A percentile compares a stretch with the other conserved stretches of the same genome.
Evolutionary conservation across 306 rosid genomes (phyloP).

Genomic region (Oxytropis ochrocephala): DNA sequence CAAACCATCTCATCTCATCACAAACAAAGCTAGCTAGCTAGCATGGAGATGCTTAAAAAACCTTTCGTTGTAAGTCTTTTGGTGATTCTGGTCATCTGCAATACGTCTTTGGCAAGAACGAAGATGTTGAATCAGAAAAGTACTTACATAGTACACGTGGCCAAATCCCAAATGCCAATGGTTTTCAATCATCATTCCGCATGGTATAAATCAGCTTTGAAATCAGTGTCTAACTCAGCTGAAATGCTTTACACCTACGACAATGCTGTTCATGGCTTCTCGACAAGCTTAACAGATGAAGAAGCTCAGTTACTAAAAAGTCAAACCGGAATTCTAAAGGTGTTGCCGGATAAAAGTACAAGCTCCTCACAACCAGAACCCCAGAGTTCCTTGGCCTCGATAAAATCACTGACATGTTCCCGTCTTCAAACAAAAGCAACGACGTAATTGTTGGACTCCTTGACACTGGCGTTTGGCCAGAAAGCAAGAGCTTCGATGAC

Average conservation of each 20-base stretch:
- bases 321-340: conserved; percentile 49
- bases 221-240: conserved; percentile 45
- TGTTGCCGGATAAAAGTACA: conserved; percentile 47
- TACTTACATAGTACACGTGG: conserved; percentile 66
- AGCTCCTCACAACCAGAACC: conserved; percentile 74
- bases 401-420: conserved; percentile 6
- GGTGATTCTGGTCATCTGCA: conserved; percentile 17
- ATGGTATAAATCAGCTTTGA: conserved; percentile 69
- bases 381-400: conserved; percentile 73
- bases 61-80: background rate
- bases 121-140: conserved; percentile 12
- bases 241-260: conserved; percentile 64
- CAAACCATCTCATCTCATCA: background rate
- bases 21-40: background rate
- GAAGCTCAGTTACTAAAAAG: conserved; percentile 40
- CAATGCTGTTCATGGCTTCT: conserved; percentile 63
- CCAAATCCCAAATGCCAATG: conserved; percentile 59
- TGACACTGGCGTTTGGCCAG: conserved; percentile 85
- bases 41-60: conserved; percentile 14
- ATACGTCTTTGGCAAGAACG: conserved; percentile 22
- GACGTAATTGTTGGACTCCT: conserved; percentile 57
- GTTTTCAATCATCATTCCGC: conserved; percentile 42
- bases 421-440: conserved; percentile 14
- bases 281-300: conserved; percentile 46
- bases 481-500: conserved; percentile 81